Conservation (phyloP, 2,329 filamentous ascomycete species). For the Pseudovirgaria hyperparasitica region DNA sequence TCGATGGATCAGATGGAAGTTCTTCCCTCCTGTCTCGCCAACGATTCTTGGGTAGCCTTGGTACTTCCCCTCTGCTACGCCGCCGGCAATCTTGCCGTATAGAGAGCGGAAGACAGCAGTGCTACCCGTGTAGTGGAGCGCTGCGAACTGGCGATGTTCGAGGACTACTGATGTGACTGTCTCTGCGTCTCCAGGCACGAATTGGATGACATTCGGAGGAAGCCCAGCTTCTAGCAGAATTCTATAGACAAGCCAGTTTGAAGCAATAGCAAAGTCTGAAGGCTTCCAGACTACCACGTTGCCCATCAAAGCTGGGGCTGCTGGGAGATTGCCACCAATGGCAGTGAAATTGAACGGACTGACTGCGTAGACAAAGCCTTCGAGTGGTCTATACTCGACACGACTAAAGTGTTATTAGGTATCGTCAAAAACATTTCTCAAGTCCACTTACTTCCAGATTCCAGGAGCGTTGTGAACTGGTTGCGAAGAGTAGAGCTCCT, state of each 20-base stretch:
- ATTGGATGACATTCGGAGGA: slow-evolving; percentile 82
- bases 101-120: slow-evolving; percentile 82
- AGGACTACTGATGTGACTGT: slow-evolving; percentile 70
- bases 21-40: slow-evolving; percentile 86
- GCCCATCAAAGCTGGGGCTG: slow-evolving; percentile 73
- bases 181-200: slow-evolving; percentile 77
- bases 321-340: slow-evolving; percentile 77
- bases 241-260: slow-evolving; percentile 81
- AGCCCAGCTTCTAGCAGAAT: slow-evolving; percentile 86
- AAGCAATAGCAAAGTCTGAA: slow-evolving; percentile 77
- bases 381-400: slow-evolving; percentile 75
- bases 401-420: slow-evolving; percentile 34
- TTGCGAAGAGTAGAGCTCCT: slow-evolving; percentile 81
- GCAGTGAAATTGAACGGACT: slow-evolving; percentile 97
- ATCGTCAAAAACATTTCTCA: background rate
- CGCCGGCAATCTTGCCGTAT: slow-evolving; percentile 73
- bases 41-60: slow-evolving; percentile 77
- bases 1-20: slow-evolving; percentile 74
- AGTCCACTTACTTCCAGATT: slow-evolving; percentile 59
- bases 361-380: slow-evolving; percentile 91
- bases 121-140: slow-evolving; percentile 91
- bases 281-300: slow-evolving; percentile 98
- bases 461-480: slow-evolving; percentile 71
- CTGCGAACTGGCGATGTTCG: slow-evolving; percentile 66
- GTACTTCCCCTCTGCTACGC: slow-evolving; percentile 72